A percentile compares a stretch with the other conserved stretches of the same genome.
These are phyloP conservation scores for Pelargonium nanum DNA, from an alignment of 345 rosid genomes.

Conservation along the genomic window DNA sequence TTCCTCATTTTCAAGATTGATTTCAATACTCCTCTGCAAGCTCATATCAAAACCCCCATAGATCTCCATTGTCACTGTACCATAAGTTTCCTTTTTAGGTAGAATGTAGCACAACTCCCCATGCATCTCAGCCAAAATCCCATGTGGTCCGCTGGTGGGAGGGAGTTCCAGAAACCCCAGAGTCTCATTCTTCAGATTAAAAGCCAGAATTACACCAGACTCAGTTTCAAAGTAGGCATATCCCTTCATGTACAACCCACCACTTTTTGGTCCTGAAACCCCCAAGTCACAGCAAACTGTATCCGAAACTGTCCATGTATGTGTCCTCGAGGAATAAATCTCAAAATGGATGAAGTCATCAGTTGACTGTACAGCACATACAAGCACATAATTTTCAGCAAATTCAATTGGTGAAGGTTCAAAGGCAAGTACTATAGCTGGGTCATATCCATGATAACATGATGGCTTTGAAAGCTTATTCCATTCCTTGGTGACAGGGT, in stretches of 20 bases:
- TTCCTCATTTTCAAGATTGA: not conserved
- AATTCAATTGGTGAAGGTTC: slow-evolving; percentile 21
- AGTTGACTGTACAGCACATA: slow-evolving; percentile 18
- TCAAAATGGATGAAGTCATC: slow-evolving; percentile 21
- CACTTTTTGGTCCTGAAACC: not conserved
- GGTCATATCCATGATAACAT: slow-evolving; percentile 17
- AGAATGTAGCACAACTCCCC: slow-evolving; percentile 31
- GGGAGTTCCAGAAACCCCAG: slow-evolving; percentile 25
- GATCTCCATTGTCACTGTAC: slow-evolving; percentile 7
- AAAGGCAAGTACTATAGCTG: slow-evolving; percentile 27
- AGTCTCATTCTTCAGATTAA: slow-evolving; percentile 17
- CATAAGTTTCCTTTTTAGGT: slow-evolving; percentile 6
- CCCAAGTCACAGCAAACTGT: slow-evolving; percentile 15
- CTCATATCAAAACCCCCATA: slow-evolving; percentile 26
- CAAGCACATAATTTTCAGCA: slow-evolving; percentile 14
- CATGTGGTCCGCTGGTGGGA: slow-evolving; percentile 4
- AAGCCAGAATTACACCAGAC: slow-evolving; percentile 15
- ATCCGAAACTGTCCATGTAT: slow-evolving; percentile 25
- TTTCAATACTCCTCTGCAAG: slow-evolving; percentile 13
- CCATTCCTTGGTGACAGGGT: slow-evolving; percentile 33
- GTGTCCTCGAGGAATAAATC: slow-evolving; percentile 33
- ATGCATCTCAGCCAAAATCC: slow-evolving; percentile 20
- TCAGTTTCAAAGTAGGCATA: slow-evolving; percentile 20
- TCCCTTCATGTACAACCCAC: slow-evolving; percentile 23
- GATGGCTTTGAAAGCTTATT: slow-evolving; percentile 22